Percentiles rank a stretch among this genome's conserved stretches.
Evolutionary conservation across 2,329 filamentous ascomycete genomes (phyloP).

Genomic region (Ceratocystis lukuohia): DNA sequence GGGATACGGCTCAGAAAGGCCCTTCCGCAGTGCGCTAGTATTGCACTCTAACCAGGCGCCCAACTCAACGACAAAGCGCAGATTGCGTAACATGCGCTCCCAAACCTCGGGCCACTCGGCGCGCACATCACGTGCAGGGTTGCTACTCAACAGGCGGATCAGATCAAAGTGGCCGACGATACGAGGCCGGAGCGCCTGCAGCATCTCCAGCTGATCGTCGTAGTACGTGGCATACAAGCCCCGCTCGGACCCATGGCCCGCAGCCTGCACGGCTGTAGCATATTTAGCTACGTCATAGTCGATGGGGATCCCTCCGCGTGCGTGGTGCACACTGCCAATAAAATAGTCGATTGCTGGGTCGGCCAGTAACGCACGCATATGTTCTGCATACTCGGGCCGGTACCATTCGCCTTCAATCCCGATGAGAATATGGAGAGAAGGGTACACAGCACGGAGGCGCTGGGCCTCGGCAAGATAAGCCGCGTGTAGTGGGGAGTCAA

Average conservation of each 20-base stretch:
- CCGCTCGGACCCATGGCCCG: conserved; percentile 45
- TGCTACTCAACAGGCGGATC: conserved; percentile 62
- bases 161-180: conserved; percentile 93
- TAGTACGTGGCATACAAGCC: conserved; percentile 73
- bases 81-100: conserved; percentile 59
- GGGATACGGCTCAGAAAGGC: conserved; percentile 82
- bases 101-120: conserved; percentile 50
- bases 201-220: conserved; percentile 72
- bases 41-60: conserved; percentile 84
- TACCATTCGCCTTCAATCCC: conserved; percentile 95
- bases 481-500: conserved; percentile 44
- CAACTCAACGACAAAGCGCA: conserved; percentile 56
- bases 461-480: conserved; percentile 64
- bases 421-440: conserved; percentile 62
- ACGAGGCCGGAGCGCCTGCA: conserved; percentile 54
- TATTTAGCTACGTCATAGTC: conserved; percentile 68
- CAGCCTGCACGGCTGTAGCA: conserved; percentile 41
- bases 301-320: conserved; percentile 68
- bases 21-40: conserved; percentile 75
- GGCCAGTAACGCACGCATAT: conserved; percentile 47
- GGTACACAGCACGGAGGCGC: conserved; percentile 58
- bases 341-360: conserved; percentile 70
- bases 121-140: conserved; percentile 49
- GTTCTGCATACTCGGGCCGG: conserved; percentile 44
- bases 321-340: conserved; percentile 85